A percentile compares a stretch with the other conserved stretches of the same genome.
phyloP scores from a whole-genome alignment of 306 rosid genomes.

The Citrullus amarus region DNA sequence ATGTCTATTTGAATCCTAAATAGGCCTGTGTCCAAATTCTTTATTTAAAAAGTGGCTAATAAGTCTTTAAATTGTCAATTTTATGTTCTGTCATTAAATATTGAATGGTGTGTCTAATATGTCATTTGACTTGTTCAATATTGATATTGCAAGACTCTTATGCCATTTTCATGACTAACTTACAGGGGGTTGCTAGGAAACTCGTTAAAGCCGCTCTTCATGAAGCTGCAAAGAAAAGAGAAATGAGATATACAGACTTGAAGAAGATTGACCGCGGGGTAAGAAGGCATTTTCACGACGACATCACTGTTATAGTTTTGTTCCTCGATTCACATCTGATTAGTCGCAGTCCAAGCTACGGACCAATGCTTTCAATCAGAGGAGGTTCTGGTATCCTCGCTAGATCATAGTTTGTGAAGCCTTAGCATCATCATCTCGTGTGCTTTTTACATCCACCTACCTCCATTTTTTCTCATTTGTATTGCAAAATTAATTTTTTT shows the following conservation, averaged over 20 bases:
- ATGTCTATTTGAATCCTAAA: too few species aligned
- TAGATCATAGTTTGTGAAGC: slow-evolving; percentile 26
- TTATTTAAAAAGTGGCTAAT: too few species aligned
- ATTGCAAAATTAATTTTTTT: slow-evolving; percentile 12
- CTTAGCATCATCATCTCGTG: not conserved
- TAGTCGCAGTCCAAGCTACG: slow-evolving; percentile 33
- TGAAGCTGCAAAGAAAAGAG: slow-evolving; percentile 92
- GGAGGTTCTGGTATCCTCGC: slow-evolving; percentile 39
- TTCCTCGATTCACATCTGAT: slow-evolving; percentile 54
- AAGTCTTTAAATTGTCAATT: too few species aligned
- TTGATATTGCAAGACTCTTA: not conserved
- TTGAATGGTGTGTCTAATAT: too few species aligned
- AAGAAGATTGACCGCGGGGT: slow-evolving; percentile 86
- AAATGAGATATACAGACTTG: slow-evolving; percentile 91
- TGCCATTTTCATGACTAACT: not conserved
- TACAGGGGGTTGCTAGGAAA: slow-evolving; percentile 75
- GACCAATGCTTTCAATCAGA: slow-evolving; percentile 51
- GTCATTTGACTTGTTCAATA: too few species aligned
- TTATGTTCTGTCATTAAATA: too few species aligned
- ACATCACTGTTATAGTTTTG: slow-evolving; percentile 79
- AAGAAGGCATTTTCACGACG: slow-evolving; percentile 96
- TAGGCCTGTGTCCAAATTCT: too few species aligned
- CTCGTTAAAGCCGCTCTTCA: slow-evolving; percentile 63
- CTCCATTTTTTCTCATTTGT: slow-evolving; percentile 16
- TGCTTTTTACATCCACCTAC: slow-evolving; percentile 4